A percentile compares a stretch with the other conserved stretches of the same genome.
phyloP scores from a whole-genome alignment of 148 eudicot genomes.

The Nepenthes mirabilis region DNA sequence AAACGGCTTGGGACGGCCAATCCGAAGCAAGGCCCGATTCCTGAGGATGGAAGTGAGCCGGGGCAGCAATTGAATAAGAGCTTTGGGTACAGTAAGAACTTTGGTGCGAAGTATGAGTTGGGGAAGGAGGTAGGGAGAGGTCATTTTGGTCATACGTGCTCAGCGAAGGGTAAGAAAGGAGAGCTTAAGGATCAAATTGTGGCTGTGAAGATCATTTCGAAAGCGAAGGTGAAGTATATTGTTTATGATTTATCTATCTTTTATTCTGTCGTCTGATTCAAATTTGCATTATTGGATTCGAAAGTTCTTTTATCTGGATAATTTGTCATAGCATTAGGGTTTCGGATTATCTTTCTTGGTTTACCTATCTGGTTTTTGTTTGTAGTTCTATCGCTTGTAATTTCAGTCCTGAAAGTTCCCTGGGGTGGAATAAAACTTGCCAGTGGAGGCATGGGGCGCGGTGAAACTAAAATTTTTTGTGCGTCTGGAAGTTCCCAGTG shows the following conservation, averaged over 20 bases:
- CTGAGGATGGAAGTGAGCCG: conserved; percentile 25
- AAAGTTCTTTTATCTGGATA: too few relatives aligned
- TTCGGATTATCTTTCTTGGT: too few relatives aligned
- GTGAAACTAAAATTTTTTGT: too few relatives aligned
- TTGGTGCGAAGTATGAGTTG: conserved; percentile 44
- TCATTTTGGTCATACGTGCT: conserved; percentile 68
- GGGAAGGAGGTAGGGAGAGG: conserved; percentile 66
- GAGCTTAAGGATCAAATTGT: conserved; percentile 39
- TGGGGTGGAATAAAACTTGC: too few relatives aligned
- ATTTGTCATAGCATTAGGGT: too few relatives aligned
- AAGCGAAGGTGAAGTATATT: conserved; percentile 38
- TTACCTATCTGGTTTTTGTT: too few relatives aligned
- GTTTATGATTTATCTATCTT: not conserved
- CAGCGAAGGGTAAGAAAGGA: conserved; percentile 34
- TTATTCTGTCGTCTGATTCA: not conserved
- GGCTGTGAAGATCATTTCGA: conserved; percentile 67
- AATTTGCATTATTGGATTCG: not conserved
- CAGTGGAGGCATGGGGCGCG: too few relatives aligned
- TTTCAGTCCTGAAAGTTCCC: too few relatives aligned
- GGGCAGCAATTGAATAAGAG: conserved; percentile 36
- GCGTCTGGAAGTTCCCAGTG: too few relatives aligned
- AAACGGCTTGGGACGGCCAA: conserved; percentile 36
- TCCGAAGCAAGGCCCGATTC: conserved; percentile 40
- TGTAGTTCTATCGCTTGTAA: too few relatives aligned
- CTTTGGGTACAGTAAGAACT: conserved; percentile 50